A percentile compares a stretch with the other conserved stretches of the same genome.
Conservation (phyloP, 305 asterid species). For the Nicotiana rustica region DNA sequence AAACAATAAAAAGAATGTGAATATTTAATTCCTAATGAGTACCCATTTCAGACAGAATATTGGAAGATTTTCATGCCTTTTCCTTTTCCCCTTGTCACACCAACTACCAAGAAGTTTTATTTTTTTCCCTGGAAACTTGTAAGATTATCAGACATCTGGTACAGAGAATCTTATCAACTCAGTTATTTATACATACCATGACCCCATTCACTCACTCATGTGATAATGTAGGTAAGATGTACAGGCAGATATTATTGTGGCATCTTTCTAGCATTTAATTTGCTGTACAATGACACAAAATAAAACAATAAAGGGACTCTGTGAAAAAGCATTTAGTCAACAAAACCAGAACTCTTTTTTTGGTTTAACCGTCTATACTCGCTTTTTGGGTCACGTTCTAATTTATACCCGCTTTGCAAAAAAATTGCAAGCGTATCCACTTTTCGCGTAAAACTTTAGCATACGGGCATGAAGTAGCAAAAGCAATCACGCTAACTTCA, state of each 20-base stretch:
- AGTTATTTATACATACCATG: neutral
- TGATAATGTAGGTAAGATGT: slow-evolving; percentile 21
- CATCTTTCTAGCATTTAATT: neutral
- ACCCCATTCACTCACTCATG: slow-evolving; percentile 27
- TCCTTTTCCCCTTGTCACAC: neutral
- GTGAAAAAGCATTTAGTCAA: no score
- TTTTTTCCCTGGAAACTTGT: slow-evolving; percentile 2
- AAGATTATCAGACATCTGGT: slow-evolving; percentile 21
- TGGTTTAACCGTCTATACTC: neutral
- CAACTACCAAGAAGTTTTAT: neutral
- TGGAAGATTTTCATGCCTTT: slow-evolving; percentile 4
- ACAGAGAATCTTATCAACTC: slow-evolving; percentile 30
- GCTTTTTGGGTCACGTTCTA: no score
- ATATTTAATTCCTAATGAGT: neutral
- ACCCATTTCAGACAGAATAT: neutral
- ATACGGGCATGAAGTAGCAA: no score
- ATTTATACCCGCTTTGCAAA: no score
- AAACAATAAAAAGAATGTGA: neutral
- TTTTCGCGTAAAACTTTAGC: no score
- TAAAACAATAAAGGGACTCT: neutral
- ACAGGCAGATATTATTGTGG: neutral
- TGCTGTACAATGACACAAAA: neutral
- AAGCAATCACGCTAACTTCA: no score
- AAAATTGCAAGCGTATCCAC: no score
- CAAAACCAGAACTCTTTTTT: neutral